Base-by-base conservation (phyloP, 345 rosid genomes). In the Iberis pinnata region DNA sequence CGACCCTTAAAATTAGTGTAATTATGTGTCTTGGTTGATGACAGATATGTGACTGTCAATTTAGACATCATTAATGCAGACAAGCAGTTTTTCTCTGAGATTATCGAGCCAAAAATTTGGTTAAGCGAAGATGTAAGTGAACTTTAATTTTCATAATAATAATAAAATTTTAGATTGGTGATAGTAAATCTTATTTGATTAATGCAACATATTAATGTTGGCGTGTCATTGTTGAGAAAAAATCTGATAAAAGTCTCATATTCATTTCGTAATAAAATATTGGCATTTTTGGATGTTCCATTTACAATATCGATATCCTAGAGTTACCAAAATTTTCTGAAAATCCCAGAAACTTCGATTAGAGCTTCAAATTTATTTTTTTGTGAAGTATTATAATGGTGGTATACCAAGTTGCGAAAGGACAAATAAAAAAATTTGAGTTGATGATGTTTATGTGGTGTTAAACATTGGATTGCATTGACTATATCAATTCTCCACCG, bases 41-140 rank as follows among this genome's bases (percentile, higher is more conserved):
- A n/a, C 6, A 22, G 25, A 22, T 22, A 22, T 50, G n/a, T 8
- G 33, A 33, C 4, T 7, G 10, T 50, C 10, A 50, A 33, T n/a
- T 50, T 50, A 8, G 42, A 2, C 18, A 51, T 16, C 42, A 33
- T 33, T 8, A 50, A 33, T 0, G 12, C 18, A 8, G 9, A 51
- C 6, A 51, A 19, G 9, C 17, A 13, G 1, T 32, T 33, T 19
- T 18, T 33, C 14, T 12, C 25, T 5, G 7, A 22, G 25, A 3
- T 22, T 22, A 3, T 22, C 6, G 25, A 22, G 6, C 25, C 25
- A 22, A 22, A 6, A 8, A 1, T 20, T 19, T 35, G 43, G 42
- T 35, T 51, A 51, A 19, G 18, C 13, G 56, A 35, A 35, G 31
- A 35, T 12, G 26, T 50, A 50, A 50, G 32, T 52, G 37, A 22